A percentile compares a stretch with the other conserved stretches of the same genome.
Evolutionary conservation across 1,139 yeast genomes (phyloP).

Genomic region (Suhomyces kunorum): DNA sequence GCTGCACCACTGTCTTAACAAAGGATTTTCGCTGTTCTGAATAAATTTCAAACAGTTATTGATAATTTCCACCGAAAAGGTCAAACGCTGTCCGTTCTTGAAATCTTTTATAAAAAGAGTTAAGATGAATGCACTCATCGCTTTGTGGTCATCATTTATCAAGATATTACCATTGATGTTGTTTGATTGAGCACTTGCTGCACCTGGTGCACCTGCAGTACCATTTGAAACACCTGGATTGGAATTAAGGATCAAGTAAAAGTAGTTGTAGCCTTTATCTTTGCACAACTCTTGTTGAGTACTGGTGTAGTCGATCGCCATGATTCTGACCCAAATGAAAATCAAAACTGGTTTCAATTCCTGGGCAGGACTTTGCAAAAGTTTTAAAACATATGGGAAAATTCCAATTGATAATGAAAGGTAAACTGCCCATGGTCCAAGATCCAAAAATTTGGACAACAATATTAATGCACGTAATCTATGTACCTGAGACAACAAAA

Average conservation of each 20-base stretch:
- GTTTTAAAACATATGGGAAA: constrained; percentile 88
- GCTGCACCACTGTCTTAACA: constrained; percentile 90
- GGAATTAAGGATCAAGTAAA: constrained; percentile 66
- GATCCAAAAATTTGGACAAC: constrained; percentile 80
- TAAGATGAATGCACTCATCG: constrained; percentile 91
- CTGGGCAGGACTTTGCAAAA: constrained; percentile 92
- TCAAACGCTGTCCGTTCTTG: constrained; percentile 75
- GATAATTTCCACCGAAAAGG: constrained; percentile 73
- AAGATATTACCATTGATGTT: constrained; percentile 28
- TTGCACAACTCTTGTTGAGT: constrained; percentile 91
- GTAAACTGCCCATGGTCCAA: constrained; percentile 98
- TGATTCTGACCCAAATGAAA: constrained; percentile 95
- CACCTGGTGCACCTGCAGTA: constrained; percentile 24
- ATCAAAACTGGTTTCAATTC: constrained; percentile 92
- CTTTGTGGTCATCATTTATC: constrained; percentile 79
- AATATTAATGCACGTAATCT: constrained; percentile 84
- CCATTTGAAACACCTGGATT: constrained; percentile 30
- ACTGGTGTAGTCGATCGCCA: constrained; percentile 90
- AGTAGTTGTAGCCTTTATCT: constrained; percentile 88
- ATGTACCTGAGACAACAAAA: constrained; percentile 89
- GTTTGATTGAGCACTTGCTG: constrained; percentile 10
- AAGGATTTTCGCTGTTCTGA: constrained; percentile 76
- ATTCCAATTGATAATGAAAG: constrained; percentile 91
- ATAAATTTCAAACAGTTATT: constrained; percentile 67
- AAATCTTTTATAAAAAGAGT: constrained; percentile 82